Conservation (phyloP, 305 asterid species). For the Fraxinus xanthoxyloides region DNA sequence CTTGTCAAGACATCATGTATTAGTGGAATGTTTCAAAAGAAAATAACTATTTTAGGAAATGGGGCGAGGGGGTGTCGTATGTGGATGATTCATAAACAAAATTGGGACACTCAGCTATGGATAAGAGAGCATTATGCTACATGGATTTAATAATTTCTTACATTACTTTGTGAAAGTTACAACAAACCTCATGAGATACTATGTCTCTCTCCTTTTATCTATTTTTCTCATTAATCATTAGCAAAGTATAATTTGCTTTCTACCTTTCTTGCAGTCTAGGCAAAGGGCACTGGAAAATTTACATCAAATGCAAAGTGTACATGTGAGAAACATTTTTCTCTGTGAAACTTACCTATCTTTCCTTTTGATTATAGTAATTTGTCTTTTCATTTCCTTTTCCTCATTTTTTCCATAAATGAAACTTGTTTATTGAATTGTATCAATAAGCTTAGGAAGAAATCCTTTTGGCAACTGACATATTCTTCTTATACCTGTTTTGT, state of each 20-base stretch:
- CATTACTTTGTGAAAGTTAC: constrained; percentile 1
- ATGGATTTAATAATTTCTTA: constrained; percentile 9
- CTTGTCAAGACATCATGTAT: background rate
- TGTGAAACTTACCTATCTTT: constrained; percentile 8
- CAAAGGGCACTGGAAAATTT: constrained; percentile 89
- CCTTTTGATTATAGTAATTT: constrained; percentile 6
- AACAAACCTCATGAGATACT: constrained; percentile 13
- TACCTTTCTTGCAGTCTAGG: constrained; percentile 74
- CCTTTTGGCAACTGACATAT: background rate
- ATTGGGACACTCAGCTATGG: background rate
- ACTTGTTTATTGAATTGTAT: background rate
- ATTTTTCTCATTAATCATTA: constrained; percentile 7
- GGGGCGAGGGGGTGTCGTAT: background rate
- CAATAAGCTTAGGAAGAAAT: background rate
- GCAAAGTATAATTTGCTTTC: constrained; percentile 9
- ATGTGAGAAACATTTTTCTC: constrained; percentile 47
- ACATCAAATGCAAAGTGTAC: constrained; percentile 86
- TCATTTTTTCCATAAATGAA: background rate
- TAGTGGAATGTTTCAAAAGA: background rate
- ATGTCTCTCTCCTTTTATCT: background rate
- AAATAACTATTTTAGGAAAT: background rate
- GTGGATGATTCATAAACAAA: background rate
- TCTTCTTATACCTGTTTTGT: background rate
- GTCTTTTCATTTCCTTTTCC: background rate
- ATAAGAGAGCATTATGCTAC: background rate